Evolutionary conservation across 495 filamentous ascomycete genomes (phyloP).

Genomic region (Tuber magnatum): DNA sequence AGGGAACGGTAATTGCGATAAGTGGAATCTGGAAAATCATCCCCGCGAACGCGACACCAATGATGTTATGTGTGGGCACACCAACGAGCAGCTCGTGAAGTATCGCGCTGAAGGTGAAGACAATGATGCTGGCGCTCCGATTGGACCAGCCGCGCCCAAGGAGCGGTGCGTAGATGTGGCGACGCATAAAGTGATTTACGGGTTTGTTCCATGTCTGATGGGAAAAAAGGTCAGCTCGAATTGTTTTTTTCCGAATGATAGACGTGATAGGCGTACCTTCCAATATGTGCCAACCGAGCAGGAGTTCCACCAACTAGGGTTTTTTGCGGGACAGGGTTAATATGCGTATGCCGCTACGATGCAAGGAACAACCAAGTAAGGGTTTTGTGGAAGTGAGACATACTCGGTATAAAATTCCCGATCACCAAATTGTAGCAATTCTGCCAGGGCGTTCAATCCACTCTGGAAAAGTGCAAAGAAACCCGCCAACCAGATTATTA

Average conservation of each 20-base stretch:
- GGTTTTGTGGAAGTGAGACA: constrained; percentile 2
- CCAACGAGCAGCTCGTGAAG: constrained; percentile 91
- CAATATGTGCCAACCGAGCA: constrained; percentile 80
- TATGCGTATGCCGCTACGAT: background rate
- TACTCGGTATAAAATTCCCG: constrained; percentile 82
- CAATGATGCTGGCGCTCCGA: constrained; percentile 59
- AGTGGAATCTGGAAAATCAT: constrained; percentile 91
- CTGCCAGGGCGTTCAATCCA: constrained; percentile 79
- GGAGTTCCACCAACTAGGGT: constrained; percentile 77
- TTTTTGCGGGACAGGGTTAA: background rate
- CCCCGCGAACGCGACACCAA: constrained; percentile 83
- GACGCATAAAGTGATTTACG: constrained; percentile 89
- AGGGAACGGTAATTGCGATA: constrained; percentile 65
- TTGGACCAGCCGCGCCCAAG: constrained; percentile 71
- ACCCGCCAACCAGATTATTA: constrained; percentile 92
- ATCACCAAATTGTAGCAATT: constrained; percentile 83
- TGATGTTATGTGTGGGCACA: constrained; percentile 89
- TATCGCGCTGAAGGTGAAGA: constrained; percentile 78
- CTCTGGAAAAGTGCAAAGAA: constrained; percentile 96
- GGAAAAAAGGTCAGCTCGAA: background rate
- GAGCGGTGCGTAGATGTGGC: constrained; percentile 82
- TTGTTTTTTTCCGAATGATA: background rate
- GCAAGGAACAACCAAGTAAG: constrained; percentile 1
- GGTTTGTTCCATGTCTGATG: constrained; percentile 87
- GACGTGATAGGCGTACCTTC: constrained; percentile 38